Base-by-base conservation (phyloP, 1,284 basidiomycete species). In the Moesziomyces sp. region DNA sequence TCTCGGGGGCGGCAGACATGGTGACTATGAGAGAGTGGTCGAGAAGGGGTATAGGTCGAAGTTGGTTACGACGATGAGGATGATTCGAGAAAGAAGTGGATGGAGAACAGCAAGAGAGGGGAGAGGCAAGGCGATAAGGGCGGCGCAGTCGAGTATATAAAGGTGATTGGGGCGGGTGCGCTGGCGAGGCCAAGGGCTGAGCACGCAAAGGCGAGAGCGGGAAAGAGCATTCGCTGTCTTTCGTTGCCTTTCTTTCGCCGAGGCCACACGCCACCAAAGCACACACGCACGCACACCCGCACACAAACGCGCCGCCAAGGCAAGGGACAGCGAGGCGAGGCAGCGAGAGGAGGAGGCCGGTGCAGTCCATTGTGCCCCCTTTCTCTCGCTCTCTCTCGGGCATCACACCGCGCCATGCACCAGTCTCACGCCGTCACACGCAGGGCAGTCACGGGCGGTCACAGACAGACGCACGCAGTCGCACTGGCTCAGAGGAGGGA, bases 1-100 rank as follows among this genome's bases (percentile, higher is more conserved):
- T 58, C 52, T 73, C 70, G 46, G 60, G 67, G 64, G 64, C 62
- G 54, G 74, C 60, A 52, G 75, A 77, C 75, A 74, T 77, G 55
- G 47, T 53, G 68, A 51, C 2, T 30, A 30, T 30, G 30, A 30
- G 30, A 30, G 30, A 30, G 30, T 30, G 30, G 30, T 30, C 30
- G 30, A 30, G 11, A 11, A 11, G 28, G 46, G 19, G 30, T 47
- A 42, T 46, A 16, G 40, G 53, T 28, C 46, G 51, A 43, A 2
- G 30, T 30, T 30, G 11, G 30, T 26, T 26, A 26, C 24, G 24
- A 26, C 24, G 24, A 43, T 14, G 9, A 28, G 46, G 19, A 48
- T 44, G 47, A 48, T 48, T 47, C 40, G 58, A 45, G 40, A 40
- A 18, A 58, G 51, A 42, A 38, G 14, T 47, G 49, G 58, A 43